Conservation (phyloP, 2,329 filamentous ascomycete species). For the Pezicula carpinea region DNA sequence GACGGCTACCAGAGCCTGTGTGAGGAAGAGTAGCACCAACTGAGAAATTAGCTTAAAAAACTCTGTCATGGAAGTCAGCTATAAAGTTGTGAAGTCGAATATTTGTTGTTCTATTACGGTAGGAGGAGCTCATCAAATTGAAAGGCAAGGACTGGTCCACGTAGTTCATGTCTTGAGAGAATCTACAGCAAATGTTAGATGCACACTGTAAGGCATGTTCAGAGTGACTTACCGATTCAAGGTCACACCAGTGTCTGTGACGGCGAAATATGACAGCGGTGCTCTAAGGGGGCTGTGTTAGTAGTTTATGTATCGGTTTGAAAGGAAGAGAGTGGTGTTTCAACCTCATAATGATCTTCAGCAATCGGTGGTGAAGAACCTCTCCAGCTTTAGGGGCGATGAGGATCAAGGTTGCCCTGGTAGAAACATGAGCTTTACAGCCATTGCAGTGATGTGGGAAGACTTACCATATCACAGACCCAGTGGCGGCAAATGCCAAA, state of each 20-base stretch:
- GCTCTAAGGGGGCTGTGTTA: conserved; percentile 26
- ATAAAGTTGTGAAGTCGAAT: background rate
- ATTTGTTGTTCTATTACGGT: background rate
- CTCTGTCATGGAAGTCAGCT: conserved; percentile 10
- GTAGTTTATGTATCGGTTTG: background rate
- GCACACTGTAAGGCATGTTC: no score
- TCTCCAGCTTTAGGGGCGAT: conserved; percentile 32
- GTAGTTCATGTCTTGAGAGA: background rate
- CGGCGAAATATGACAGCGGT: conserved; percentile 24
- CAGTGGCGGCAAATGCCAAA: conserved; percentile 32
- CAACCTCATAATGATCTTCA: conserved; percentile 24
- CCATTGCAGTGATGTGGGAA: background rate
- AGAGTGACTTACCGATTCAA: conserved; percentile 11
- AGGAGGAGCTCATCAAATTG: background rate
- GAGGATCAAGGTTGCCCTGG: conserved; percentile 28
- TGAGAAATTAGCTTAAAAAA: conserved; percentile 33
- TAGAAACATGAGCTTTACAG: conserved; percentile 4
- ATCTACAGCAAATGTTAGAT: conserved; percentile 1
- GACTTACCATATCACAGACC: conserved; percentile 28
- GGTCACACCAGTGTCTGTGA: conserved; percentile 6
- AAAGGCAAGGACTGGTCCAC: background rate
- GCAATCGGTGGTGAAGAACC: conserved; percentile 25
- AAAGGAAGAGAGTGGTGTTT: conserved; percentile 7
- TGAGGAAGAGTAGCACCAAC: conserved; percentile 42
- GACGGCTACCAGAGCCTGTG: conserved; percentile 42